phyloP scores from a whole-genome alignment of 129 eudicot species.

The Flaveria linearis region DNA sequence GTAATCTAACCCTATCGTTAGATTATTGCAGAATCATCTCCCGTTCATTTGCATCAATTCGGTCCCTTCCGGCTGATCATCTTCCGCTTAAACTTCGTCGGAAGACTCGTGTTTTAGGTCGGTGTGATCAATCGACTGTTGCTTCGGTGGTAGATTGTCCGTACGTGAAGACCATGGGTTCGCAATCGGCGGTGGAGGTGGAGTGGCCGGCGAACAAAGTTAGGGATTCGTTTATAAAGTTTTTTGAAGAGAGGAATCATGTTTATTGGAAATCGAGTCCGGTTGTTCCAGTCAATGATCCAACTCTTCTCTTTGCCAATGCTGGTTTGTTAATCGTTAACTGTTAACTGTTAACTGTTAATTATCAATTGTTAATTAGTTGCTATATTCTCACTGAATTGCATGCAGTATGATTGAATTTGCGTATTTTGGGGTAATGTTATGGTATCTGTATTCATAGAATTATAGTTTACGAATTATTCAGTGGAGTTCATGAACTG shows the following conservation, averaged over 20 bases:
- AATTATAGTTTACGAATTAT: background rate
- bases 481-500: background rate
- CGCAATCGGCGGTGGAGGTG: slow-evolving; percentile 41
- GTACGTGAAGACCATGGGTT: slow-evolving; percentile 46
- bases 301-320: slow-evolving; percentile 90
- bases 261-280: slow-evolving; percentile 85
- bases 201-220: slow-evolving; percentile 86
- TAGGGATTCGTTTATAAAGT: slow-evolving; percentile 64
- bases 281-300: slow-evolving; percentile 92
- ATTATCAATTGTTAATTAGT: background rate
- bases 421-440: background rate
- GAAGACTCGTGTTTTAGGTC: background rate
- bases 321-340: slow-evolving; percentile 57
- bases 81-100: background rate
- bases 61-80: slow-evolving; percentile 4
- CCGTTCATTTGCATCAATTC: slow-evolving; percentile 12
- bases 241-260: slow-evolving; percentile 59
- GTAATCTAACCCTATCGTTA: slow-evolving; percentile 26
- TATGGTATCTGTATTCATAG: background rate
- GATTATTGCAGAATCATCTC: background rate
- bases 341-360: background rate
- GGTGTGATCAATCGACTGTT: slow-evolving; percentile 22
- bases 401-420: background rate
- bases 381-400: background rate
- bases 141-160: slow-evolving; percentile 5